Base-by-base conservation (phyloP, 805 yeast species). In the Schwanniomyces vanrijiae region DNA sequence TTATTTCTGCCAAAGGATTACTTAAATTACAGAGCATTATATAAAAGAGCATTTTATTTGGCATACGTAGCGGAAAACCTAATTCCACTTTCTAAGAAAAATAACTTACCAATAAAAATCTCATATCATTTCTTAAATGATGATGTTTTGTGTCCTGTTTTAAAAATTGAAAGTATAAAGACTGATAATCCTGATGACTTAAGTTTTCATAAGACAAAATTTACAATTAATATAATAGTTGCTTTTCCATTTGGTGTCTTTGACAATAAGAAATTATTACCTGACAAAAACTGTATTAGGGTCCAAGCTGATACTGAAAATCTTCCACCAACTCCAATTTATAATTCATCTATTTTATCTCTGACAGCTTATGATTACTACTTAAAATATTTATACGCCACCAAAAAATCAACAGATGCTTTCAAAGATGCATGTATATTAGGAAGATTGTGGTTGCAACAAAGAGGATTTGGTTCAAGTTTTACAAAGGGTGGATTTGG, bases 391-490 rank as follows among this genome's bases (percentile, higher is more conserved):
- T 69, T 94, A 31, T 88, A 90, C 65, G 82, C 88, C 35, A 76
- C 87, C 16, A 84, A 86, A 55, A 87, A 86, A 62, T 69, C 84
- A 4, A 80, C 96, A 2, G 91, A 87, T 45, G 82, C 89, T 11
- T 94, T 90, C 66, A 81, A 81, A 52, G 96, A 91, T 56, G 97
- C 99, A 1, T 83, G 90, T 52, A 80, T 84, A 6, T 74, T 94
- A 44, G 97, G 97, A 3, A 78, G 91, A 52, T 69, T 94, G 46
- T 94, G 99, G 99, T 75, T 94, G 37, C 77, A 81, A 42, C 98
- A 94, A 67, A 78, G 96, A 54, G 96, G 96, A 0, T 81, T 90
- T 48, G 75, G 80, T 9, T 82, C 95, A 0, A 66, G 78, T 13
- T 61, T 85, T 26, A 73, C 79, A 14, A 73, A 78, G 37, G 88